A percentile compares a stretch with the other conserved stretches of the same genome.
Conservation (phyloP, 2,329 filamentous ascomycete genomes). For the Monilinia laxa region DNA sequence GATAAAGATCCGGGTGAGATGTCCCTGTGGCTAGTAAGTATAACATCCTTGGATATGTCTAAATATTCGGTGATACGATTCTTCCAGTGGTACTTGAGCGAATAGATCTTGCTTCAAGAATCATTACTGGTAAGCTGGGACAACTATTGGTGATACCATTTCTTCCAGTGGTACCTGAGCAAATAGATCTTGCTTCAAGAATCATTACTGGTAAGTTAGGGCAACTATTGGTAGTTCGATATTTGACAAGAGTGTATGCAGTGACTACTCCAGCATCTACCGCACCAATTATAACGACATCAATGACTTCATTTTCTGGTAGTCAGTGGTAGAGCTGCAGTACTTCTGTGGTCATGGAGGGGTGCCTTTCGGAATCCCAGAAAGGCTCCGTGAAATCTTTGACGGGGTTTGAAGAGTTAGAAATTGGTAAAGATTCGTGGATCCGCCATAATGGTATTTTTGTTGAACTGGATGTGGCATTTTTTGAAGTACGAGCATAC, state of each 20-base stretch:
- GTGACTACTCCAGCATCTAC: slow-evolving; percentile 28
- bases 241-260: slow-evolving; percentile 37
- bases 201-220: slow-evolving; percentile 53
- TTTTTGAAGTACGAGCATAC: neutral
- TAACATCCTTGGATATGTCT: too few relatives aligned
- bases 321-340: slow-evolving; percentile 16
- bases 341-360: slow-evolving; percentile 23
- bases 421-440: neutral
- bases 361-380: slow-evolving; percentile 25
- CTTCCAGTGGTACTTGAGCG: slow-evolving; percentile 78
- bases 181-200: slow-evolving; percentile 74
- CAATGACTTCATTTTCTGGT: slow-evolving; percentile 22
- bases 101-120: slow-evolving; percentile 74
- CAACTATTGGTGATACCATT: slow-evolving; percentile 44
- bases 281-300: slow-evolving; percentile 31
- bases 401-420: neutral
- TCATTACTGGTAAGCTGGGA: slow-evolving; percentile 49
- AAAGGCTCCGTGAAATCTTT: slow-evolving; percentile 13
- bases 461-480: too few relatives aligned
- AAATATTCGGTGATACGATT: slow-evolving; percentile 43
- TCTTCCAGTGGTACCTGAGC: slow-evolving; percentile 77
- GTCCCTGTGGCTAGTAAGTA: neutral
- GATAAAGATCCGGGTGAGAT: slow-evolving; percentile 12
- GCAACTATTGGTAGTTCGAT: slow-evolving; percentile 42
- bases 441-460: neutral